phyloP scores from a whole-genome alignment of 2,329 filamentous ascomycete genomes.

The Emergomyces orientalis region DNA sequence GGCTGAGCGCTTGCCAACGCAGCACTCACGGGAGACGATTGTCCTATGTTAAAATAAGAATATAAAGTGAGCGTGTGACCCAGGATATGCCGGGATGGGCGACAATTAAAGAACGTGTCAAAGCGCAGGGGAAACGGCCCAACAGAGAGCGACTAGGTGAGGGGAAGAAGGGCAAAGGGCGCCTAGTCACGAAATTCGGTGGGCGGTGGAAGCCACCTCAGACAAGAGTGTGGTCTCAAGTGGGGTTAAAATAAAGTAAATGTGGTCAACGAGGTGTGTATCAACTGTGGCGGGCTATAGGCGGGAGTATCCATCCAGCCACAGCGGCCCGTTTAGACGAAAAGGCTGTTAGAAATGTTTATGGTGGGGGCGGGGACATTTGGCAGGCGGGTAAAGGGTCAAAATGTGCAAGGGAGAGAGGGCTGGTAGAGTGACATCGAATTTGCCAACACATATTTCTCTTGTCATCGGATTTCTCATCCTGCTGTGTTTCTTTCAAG shows the following conservation, averaged over 20 bases:
- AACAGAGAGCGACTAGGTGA: not conserved
- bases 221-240: not conserved
- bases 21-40: slow-evolving; percentile 19
- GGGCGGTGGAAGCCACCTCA: not conserved
- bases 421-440: not conserved
- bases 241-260: not conserved
- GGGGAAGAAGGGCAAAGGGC: not conserved
- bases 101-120: slow-evolving; percentile 7
- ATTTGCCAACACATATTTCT: not conserved
- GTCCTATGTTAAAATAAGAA: slow-evolving; percentile 20
- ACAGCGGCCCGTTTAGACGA: not conserved
- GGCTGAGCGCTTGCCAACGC: slow-evolving; percentile 26
- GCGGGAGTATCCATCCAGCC: slow-evolving; percentile 2
- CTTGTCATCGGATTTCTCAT: slow-evolving; percentile 1
- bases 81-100: slow-evolving; percentile 2
- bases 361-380: not conserved
- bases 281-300: not conserved
- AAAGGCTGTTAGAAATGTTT: not conserved
- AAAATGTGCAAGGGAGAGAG: not conserved
- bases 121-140: slow-evolving; percentile 7
- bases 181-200: not conserved
- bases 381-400: not conserved
- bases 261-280: not conserved
- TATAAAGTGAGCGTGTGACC: slow-evolving; percentile 28
- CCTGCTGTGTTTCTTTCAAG: not conserved